Evolutionary conservation across 805 yeast species (phyloP), one percentile per base, ranked within the genome.

Genomic region (Saccharomycopsis javanensis): DNA sequence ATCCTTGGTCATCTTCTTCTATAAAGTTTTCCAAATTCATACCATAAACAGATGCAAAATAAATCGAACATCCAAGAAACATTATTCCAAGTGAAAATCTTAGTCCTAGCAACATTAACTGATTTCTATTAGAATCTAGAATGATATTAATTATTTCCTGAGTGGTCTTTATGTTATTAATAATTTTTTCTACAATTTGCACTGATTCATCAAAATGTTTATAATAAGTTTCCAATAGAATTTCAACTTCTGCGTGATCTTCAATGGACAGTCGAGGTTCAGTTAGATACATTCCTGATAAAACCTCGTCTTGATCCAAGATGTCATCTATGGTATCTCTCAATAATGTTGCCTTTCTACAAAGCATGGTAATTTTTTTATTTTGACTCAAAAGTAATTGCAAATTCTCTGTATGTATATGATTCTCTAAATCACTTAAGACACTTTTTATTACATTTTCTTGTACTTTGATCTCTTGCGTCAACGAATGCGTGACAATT

Each of bases 91-190:
- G 85, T 0, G 95, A 82, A 15, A 90, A 81, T 64, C 87, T 85
- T 61, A 91, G 72, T 65, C 91, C 96, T 63, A 86, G 82, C 57
- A 91, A 76, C 96, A 91, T 88, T 60, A 91, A 73, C 2, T 96
- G 81, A 70, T 91, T 91, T 72, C 97, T 81, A 66, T 89, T 89
- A 2, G 97, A 88, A 69, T 91, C 97, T 56, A 91, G 70, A 60
- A 91, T 90, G 64, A 91, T 90, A 66, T 90, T 90, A 59, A 88
- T 91, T 66, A 91, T 88, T 65, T 91, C 97, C 67, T 90, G 97
- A 0, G 97, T 91, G 15, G 94, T 87, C 66, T 82, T 83, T 64
- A 91, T 88, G 66, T 91, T 96, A 63, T 83, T 83, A 20, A 87
- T 80, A 57, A 90, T 72, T 3, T 92, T 84, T 50, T 88, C 96